A percentile compares a stretch with the other conserved stretches of the same genome.
These are phyloP conservation scores for Phaffia rhodozyma DNA, from an alignment of 1,284 basidiomycete species.

Conservation along the genomic window DNA sequence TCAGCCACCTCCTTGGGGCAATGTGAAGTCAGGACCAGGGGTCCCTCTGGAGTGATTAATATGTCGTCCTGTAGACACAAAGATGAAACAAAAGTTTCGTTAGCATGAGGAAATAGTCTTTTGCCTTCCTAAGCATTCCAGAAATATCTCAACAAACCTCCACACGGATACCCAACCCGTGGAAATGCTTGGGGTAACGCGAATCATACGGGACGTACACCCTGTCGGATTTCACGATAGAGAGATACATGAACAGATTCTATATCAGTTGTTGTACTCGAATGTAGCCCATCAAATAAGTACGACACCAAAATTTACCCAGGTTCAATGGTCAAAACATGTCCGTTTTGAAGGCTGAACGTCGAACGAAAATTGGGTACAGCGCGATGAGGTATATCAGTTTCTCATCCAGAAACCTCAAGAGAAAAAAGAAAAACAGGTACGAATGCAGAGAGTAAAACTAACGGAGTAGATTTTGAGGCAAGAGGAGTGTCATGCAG, in stretches of 20 bases:
- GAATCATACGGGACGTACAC: constrained; percentile 70
- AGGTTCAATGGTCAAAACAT: constrained; percentile 63
- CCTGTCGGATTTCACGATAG: constrained; percentile 33
- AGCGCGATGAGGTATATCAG: background rate
- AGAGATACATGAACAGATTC: background rate
- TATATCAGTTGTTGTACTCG: background rate
- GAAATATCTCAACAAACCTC: constrained; percentile 45
- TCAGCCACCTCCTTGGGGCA: constrained; percentile 86
- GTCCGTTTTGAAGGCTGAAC: constrained; percentile 53
- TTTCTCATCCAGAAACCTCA: too few species aligned
- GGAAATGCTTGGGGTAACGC: constrained; percentile 70
- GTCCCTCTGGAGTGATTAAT: constrained; percentile 55
- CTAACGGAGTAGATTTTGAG: constrained; percentile 33
- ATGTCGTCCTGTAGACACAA: constrained; percentile 57
- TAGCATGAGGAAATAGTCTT: background rate
- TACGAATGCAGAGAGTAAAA: background rate
- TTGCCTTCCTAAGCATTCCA: constrained; percentile 10
- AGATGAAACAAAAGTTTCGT: background rate
- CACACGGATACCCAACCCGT: constrained; percentile 77
- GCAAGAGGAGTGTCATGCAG: constrained; percentile 39
- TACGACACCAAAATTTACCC: constrained; percentile 22
- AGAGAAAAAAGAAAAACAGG: background rate
- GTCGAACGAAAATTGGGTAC: too few species aligned
- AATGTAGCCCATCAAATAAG: too few species aligned
- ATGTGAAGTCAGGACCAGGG: constrained; percentile 55